These are phyloP conservation scores for Plenodomus lindquistii DNA, from an alignment of 2,329 filamentous ascomycete species.

Conservation along the genomic window DNA sequence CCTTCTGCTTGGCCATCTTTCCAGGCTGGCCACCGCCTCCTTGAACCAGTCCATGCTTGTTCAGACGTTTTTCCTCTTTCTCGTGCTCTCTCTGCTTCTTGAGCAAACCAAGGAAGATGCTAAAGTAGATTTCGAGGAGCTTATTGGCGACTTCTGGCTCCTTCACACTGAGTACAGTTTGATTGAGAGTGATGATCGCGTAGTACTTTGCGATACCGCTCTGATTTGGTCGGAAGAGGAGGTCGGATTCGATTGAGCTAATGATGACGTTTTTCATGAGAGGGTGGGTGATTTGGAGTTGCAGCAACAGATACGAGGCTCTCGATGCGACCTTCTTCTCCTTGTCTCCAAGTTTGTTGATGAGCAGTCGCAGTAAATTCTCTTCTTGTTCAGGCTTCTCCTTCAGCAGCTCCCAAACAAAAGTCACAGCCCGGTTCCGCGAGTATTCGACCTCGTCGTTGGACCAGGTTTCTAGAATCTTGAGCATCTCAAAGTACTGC, in stretches of 20 bases:
- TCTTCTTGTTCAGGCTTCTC: slow-evolving; percentile 98
- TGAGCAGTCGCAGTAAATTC: slow-evolving; percentile 84
- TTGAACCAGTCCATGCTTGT: slow-evolving; percentile 57
- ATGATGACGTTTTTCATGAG: slow-evolving; percentile 92
- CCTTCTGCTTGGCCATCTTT: slow-evolving; percentile 56
- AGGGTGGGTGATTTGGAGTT: slow-evolving; percentile 85
- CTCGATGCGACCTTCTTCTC: slow-evolving; percentile 95
- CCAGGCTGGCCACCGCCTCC: slow-evolving; percentile 59
- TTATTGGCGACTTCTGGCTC: slow-evolving; percentile 80
- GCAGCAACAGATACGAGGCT: slow-evolving; percentile 89
- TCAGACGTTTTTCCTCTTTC: slow-evolving; percentile 45
- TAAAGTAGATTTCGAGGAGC: slow-evolving; percentile 89
- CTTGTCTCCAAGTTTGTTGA: slow-evolving; percentile 95
- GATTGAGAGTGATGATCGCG: slow-evolving; percentile 93
- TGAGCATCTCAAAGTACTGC: slow-evolving; percentile 89
- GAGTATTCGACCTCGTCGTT: slow-evolving; percentile 95
- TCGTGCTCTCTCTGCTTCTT: slow-evolving; percentile 60
- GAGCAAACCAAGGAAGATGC: slow-evolving; percentile 79
- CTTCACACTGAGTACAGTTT: slow-evolving; percentile 85
- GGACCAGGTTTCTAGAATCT: slow-evolving; percentile 89
- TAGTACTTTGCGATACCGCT: slow-evolving; percentile 91
- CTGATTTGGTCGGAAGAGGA: slow-evolving; percentile 85
- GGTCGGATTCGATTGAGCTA: slow-evolving; percentile 80
- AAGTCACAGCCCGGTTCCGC: slow-evolving; percentile 82
- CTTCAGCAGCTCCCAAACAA: slow-evolving; percentile 87